Base-by-base conservation (phyloP, 1,284 basidiomycete genomes). In the Taiwanofungus camphoratus region DNA sequence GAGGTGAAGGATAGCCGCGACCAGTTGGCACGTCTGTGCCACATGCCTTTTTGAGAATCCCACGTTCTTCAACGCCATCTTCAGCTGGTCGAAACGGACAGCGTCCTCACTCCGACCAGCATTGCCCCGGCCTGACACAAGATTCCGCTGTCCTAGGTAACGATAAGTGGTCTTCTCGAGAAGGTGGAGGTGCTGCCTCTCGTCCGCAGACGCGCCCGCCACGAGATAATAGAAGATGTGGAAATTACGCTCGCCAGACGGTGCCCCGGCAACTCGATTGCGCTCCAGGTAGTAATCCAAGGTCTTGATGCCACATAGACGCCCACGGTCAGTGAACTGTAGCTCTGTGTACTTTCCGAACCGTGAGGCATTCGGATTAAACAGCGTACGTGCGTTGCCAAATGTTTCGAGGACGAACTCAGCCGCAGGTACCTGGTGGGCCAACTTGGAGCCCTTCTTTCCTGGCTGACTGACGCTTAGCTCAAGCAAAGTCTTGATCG, bases 221-320 rank as follows among this genome's bases (percentile, higher is more conserved):
- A 93, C 79, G 55, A 98, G 79, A 65, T 96, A 94, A 65, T 97
- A 95, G 66, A 98, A 96, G 36, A 95, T 89, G 64, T 98, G 93
- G 65, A 98, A 99, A 56, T 95, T 97, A 20, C 93, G 80, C 64
- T 96, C 92, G 42, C 91, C 91, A 0, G 79, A 86, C 3, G 85
- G 85, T 0, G 85, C 79, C 31, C 81, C 79, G 4, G 87, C 76
- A 15, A 95, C 89, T 13, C 91, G 79, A 46, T 84, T 87, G 35
- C 88, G 78, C 64, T 99, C 93, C 45, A 99, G 78, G 68, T 95
- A 97, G 69, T 99, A 99, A 59, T 98, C 92, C 52, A 98, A 82
- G 0, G 91, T 95, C 66, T 98, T 99, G 60, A 93, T 71, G 52
- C 96, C 95, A 41, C 77, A 82, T 0, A 99, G 69, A 9, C 91